These are phyloP conservation scores for Dactylonectria macrodidyma DNA, from an alignment of 2,329 filamentous ascomycete species.

Conservation along the genomic window DNA sequence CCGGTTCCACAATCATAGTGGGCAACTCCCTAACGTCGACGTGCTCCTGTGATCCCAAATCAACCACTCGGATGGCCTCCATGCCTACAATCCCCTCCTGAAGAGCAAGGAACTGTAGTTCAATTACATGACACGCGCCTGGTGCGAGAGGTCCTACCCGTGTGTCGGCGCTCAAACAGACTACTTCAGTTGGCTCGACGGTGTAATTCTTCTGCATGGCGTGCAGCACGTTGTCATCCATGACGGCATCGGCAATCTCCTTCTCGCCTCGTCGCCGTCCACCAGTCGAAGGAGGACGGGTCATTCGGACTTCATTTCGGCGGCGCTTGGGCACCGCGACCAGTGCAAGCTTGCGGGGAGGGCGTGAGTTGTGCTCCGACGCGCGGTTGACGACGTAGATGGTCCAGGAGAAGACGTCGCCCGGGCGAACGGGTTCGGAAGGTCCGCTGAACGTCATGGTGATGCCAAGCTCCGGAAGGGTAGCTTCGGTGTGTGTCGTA, in stretches of 20 bases:
- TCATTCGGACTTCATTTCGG: constrained; percentile 68
- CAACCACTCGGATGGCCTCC: constrained; percentile 81
- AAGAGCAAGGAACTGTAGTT: constrained; percentile 80
- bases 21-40: constrained; percentile 84
- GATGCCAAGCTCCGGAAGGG: constrained; percentile 75
- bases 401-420: constrained; percentile 79
- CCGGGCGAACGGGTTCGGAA: constrained; percentile 67
- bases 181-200: constrained; percentile 75
- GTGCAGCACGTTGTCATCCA: constrained; percentile 81
- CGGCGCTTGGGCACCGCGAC: constrained; percentile 77
- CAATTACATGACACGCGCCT: constrained; percentile 80
- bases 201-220: constrained; percentile 78
- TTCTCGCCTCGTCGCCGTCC: constrained; percentile 54
- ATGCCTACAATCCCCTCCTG: constrained; percentile 77
- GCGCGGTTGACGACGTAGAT: constrained; percentile 84
- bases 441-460: constrained; percentile 82
- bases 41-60: constrained; percentile 81
- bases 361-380: constrained; percentile 57
- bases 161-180: constrained; percentile 83
- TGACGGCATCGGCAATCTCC: constrained; percentile 74
- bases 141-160: constrained; percentile 81
- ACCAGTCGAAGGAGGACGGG: constrained; percentile 67
- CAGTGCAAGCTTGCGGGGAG: constrained; percentile 78
- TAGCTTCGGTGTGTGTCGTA: constrained; percentile 60
- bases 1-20: constrained; percentile 70